Evolutionary conservation across 2,329 filamentous ascomycete genomes (phyloP), one percentile per base, ranked within the genome.

Genomic region (Neonectria sp.): DNA sequence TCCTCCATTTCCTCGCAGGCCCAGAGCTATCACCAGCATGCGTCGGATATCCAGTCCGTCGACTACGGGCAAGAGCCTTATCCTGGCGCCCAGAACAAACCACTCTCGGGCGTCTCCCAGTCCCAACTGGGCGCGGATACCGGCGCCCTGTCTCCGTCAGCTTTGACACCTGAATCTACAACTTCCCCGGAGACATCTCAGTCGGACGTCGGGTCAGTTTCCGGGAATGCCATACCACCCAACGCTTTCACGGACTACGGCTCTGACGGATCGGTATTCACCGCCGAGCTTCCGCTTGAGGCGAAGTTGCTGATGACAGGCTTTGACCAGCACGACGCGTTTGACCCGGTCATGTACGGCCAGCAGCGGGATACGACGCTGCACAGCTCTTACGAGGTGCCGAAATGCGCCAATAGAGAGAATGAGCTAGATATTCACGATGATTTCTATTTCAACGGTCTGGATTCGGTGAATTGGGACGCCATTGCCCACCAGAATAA

Each of bases 231-330:
- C 12, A 63, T 62, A 17, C 53, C 56, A 2, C 31, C 51, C 8
- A 69, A 76, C n/a, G 76, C 52, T 70, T 40, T 17, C 37, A 65
- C 62, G 64, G 65, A 73, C 29, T 62, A 70, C 55, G 58, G 67
- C 45, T 60, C 76, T 1, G 70, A 70, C 3, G 66, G 69, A 1
- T 84, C 83, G 1, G 75, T 74, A 1, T 86, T 86, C 59, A 85
- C 83, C 0, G 73, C 82, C 0, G 80, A 84, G 65, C 71, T 86
- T 6, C 79, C 84, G 0, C 70, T 79, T 2, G 83, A 86, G 56
- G 79, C 81, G 2, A 84, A 81, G 70, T 81, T 83, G 81, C 76
- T 86, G 68, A 72, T 78, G 45, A 63, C 65, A 4, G 78, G 79
- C 8, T 59, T 80, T 6, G 78, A 79, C 35, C 75, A 80, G 71